Evolutionary conservation across 331 rosid genomes (phyloP).

Genomic region (Pyracantha coccinea): DNA sequence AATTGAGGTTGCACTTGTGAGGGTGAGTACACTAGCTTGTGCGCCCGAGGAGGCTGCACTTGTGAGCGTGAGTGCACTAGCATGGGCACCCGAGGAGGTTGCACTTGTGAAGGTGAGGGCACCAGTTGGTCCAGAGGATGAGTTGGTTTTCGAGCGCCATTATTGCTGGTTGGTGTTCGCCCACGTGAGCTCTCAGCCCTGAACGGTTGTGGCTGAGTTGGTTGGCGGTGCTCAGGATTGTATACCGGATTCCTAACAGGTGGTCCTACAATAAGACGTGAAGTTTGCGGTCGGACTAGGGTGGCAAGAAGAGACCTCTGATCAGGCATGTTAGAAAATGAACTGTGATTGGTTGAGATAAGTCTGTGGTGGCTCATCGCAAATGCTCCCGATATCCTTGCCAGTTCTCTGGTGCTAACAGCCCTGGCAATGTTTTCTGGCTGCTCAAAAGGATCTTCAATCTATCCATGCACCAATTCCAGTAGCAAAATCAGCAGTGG

Average conservation of each 20-base stretch:
- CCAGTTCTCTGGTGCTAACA: slow-evolving; percentile 36
- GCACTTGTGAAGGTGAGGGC: not conserved
- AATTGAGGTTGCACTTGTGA: slow-evolving; percentile 4
- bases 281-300: slow-evolving; percentile 35
- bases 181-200: slow-evolving; percentile 2
- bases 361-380: slow-evolving; percentile 23
- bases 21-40: slow-evolving; percentile 1
- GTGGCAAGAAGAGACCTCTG: slow-evolving; percentile 16
- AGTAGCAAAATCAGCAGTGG: slow-evolving; percentile 17
- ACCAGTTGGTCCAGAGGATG: not conserved
- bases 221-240: slow-evolving; percentile 8
- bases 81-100: not conserved
- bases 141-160: not conserved
- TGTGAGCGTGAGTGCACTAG: not conserved
- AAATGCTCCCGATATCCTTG: slow-evolving; percentile 49
- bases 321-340: not conserved
- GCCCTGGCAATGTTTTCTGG: slow-evolving; percentile 64
- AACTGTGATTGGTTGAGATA: slow-evolving; percentile 11
- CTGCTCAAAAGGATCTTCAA: slow-evolving; percentile 95
- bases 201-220: slow-evolving; percentile 32
- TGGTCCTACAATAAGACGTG: slow-evolving; percentile 3
- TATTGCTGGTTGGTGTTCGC: not conserved
- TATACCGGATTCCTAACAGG: slow-evolving; percentile 9
- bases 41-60: slow-evolving; percentile 12
- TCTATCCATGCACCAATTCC: slow-evolving; percentile 34